These are phyloP conservation scores for Periconia digitata DNA, from an alignment of 2,329 filamentous ascomycete species.

Conservation along the genomic window DNA sequence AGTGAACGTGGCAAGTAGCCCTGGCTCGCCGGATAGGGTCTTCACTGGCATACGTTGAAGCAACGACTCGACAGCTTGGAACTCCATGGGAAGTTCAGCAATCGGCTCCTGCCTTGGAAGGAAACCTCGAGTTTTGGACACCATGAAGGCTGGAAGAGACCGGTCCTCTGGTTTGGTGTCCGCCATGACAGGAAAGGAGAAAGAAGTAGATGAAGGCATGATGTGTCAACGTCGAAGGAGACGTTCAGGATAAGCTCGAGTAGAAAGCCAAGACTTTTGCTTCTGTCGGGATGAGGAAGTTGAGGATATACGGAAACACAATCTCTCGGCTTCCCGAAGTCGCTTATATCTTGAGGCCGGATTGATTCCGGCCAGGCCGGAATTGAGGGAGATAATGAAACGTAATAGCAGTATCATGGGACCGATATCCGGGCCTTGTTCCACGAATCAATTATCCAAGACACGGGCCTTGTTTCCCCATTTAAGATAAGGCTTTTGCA, in stretches of 20 bases:
- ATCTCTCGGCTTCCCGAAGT: conserved; percentile 3
- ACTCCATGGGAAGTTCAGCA: conserved; percentile 67
- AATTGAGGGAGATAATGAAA: conserved; percentile 32
- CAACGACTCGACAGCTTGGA: conserved; percentile 70
- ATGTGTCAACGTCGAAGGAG: conserved; percentile 40
- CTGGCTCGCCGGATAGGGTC: conserved; percentile 71
- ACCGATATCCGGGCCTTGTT: conserved; percentile 5
- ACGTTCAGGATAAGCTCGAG: not conserved
- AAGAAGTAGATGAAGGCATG: conserved; percentile 28
- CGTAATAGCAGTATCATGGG: conserved; percentile 40
- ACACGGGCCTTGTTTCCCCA: not conserved
- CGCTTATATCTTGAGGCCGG: conserved; percentile 43
- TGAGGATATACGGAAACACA: not conserved
- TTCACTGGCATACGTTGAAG: conserved; percentile 78
- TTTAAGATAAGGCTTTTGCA: not conserved
- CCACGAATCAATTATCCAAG: conserved; percentile 6
- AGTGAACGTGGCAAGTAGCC: conserved; percentile 72
- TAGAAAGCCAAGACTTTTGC: not conserved
- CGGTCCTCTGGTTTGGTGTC: conserved; percentile 65
- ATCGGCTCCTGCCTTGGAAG: conserved; percentile 61
- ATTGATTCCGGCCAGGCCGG: conserved; percentile 32
- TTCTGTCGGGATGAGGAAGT: not conserved
- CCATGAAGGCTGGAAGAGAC: conserved; percentile 74
- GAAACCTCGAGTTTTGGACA: conserved; percentile 74
- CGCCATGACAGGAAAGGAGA: conserved; percentile 62